Conservation (phyloP, 2,329 filamentous ascomycete genomes). For the Fusarium poae region DNA sequence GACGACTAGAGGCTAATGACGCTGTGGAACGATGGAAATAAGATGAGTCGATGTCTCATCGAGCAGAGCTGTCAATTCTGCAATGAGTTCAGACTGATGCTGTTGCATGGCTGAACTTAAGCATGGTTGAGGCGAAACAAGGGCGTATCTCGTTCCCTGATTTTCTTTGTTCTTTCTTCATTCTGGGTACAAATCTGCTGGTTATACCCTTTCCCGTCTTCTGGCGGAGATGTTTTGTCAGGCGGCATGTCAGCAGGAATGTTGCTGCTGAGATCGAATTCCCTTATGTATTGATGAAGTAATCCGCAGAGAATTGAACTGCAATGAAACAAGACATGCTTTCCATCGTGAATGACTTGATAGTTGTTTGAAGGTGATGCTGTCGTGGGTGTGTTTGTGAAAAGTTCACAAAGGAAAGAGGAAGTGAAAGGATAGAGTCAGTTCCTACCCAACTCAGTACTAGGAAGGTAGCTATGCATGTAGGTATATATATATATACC, state of each 20-base stretch:
- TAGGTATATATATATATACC: not conserved
- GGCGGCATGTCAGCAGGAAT: slow-evolving; percentile 22
- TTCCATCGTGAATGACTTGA: not conserved
- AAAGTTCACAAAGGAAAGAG: not conserved
- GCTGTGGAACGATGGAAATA: slow-evolving; percentile 18
- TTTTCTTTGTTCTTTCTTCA: slow-evolving; percentile 20
- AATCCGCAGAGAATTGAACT: slow-evolving; percentile 30
- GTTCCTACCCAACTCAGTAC: not conserved
- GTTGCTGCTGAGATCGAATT: slow-evolving; percentile 36
- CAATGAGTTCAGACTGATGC: slow-evolving; percentile 30
- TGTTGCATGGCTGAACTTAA: slow-evolving; percentile 32
- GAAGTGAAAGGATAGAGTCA: not conserved
- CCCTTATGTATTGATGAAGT: slow-evolving; percentile 44
- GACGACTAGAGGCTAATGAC: slow-evolving; percentile 38
- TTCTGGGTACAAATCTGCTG: slow-evolving; percentile 20
- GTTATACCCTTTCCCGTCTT: slow-evolving; percentile 23
- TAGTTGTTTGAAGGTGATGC: not conserved
- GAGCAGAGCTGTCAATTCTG: slow-evolving; percentile 22
- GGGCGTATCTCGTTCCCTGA: slow-evolving; percentile 25
- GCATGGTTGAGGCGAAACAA: slow-evolving; percentile 31
- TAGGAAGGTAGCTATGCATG: not conserved
- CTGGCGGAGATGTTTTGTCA: slow-evolving; percentile 36
- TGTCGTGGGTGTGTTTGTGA: not conserved
- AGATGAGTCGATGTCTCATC: slow-evolving; percentile 25
- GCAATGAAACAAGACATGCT: slow-evolving; percentile 12